Percentiles rank a stretch among this genome's conserved stretches.
These are phyloP conservation scores for Apiospora malaysiana DNA, from an alignment of 2,329 filamentous ascomycete genomes.

Conservation along the genomic window DNA sequence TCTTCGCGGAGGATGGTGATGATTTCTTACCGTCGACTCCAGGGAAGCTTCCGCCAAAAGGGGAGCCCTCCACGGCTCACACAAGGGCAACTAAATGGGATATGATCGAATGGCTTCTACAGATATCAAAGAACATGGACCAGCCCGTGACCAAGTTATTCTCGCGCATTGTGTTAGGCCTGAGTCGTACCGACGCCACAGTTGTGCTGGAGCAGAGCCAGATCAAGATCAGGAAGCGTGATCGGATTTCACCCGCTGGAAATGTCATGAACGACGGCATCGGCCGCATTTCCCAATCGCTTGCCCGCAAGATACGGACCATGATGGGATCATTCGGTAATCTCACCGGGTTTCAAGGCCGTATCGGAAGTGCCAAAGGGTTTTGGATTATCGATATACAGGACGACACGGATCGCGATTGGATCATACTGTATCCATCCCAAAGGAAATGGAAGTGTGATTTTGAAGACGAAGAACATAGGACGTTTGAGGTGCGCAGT, in stretches of 20 bases:
- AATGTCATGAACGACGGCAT: slow-evolving; percentile 72
- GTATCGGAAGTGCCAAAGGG: slow-evolving; percentile 77
- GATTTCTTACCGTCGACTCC: slow-evolving; percentile 42
- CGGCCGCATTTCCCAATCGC: slow-evolving; percentile 64
- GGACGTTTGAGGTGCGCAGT: slow-evolving; percentile 69
- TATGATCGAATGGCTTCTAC: slow-evolving; percentile 60
- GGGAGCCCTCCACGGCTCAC: slow-evolving; percentile 32
- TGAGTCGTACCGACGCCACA: slow-evolving; percentile 57
- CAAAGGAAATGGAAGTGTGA: slow-evolving; percentile 72
- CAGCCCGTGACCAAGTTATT: slow-evolving; percentile 63
- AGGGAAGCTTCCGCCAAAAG: slow-evolving; percentile 36
- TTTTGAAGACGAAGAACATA: slow-evolving; percentile 52
- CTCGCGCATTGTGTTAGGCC: slow-evolving; percentile 59
- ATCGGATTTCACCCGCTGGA: slow-evolving; percentile 47
- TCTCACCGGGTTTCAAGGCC: slow-evolving; percentile 71
- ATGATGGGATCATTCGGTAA: slow-evolving; percentile 56
- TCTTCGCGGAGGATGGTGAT: slow-evolving; percentile 61
- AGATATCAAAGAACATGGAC: slow-evolving; percentile 48
- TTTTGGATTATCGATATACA: slow-evolving; percentile 61
- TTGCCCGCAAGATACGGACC: slow-evolving; percentile 59
- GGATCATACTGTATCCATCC: slow-evolving; percentile 71
- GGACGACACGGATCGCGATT: slow-evolving; percentile 49
- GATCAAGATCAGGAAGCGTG: slow-evolving; percentile 46
- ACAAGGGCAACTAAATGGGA: slow-evolving; percentile 39
- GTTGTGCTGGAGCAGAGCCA: slow-evolving; percentile 52